These are phyloP conservation scores for Venustampulla echinocandica DNA, from an alignment of 495 filamentous ascomycete species.

Conservation along the genomic window DNA sequence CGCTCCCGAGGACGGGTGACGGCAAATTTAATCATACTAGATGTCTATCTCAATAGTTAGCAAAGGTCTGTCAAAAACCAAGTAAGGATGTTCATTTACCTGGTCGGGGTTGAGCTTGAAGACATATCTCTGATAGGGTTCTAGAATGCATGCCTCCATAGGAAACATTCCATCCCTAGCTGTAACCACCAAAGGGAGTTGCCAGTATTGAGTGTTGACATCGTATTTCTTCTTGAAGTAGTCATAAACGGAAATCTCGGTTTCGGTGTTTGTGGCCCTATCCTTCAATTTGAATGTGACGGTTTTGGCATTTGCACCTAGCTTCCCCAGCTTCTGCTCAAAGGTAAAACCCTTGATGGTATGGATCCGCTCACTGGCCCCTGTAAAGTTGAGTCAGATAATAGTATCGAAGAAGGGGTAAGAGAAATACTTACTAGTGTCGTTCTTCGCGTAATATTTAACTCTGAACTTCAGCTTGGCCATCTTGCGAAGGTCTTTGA, in stretches of 20 bases:
- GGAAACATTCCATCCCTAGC: slow-evolving; percentile 61
- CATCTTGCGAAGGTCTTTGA: slow-evolving; percentile 46
- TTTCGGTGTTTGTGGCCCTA: slow-evolving; percentile 30
- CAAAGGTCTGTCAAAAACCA: slow-evolving; percentile 38
- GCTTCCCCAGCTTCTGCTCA: slow-evolving; percentile 19
- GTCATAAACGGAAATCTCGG: slow-evolving; percentile 44
- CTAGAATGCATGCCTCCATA: slow-evolving; percentile 57
- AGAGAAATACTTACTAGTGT: slow-evolving; percentile 20
- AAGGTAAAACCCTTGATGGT: slow-evolving; percentile 52
- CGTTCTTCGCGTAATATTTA: slow-evolving; percentile 43
- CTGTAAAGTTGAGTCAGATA: slow-evolving; percentile 11
- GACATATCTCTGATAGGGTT: slow-evolving; percentile 61
- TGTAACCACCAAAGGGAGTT: slow-evolving; percentile 62
- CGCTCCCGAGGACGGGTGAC: slow-evolving; percentile 55
- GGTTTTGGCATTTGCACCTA: slow-evolving; percentile 43
- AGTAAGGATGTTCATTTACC: background rate
- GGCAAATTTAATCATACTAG: slow-evolving; percentile 82
- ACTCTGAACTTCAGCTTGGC: slow-evolving; percentile 58
- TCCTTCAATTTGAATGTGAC: slow-evolving; percentile 51
- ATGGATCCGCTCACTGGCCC: slow-evolving; percentile 38
- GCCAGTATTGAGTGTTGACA: slow-evolving; percentile 38
- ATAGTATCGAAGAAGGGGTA: background rate
- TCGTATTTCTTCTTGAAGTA: slow-evolving; percentile 66
- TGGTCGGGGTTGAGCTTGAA: slow-evolving; percentile 66
- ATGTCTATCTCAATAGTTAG: slow-evolving; percentile 52